These are phyloP conservation scores for Chaetothyriales sp. DNA, from an alignment of 2,329 filamentous ascomycete species.

Conservation along the genomic window DNA sequence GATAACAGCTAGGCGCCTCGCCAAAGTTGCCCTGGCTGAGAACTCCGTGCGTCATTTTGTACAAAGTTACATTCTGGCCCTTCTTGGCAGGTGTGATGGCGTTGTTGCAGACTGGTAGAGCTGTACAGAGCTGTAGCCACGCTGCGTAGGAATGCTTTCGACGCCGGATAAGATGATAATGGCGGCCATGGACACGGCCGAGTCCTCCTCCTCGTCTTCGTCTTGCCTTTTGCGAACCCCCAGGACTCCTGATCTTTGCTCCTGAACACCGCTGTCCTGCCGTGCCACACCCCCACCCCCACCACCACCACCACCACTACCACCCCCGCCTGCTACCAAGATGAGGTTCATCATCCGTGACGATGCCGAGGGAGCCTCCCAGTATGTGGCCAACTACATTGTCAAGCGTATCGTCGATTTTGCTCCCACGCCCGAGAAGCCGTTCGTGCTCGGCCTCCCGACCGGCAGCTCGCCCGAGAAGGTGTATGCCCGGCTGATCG, in stretches of 20 bases:
- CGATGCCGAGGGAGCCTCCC: constrained; percentile 50
- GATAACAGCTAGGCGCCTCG: too few relatives aligned
- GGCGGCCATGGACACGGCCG: neutral
- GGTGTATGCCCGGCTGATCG: constrained; percentile 62
- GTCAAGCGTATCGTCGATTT: constrained; percentile 67
- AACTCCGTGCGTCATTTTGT: neutral
- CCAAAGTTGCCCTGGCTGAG: neutral
- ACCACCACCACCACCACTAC: too few relatives aligned
- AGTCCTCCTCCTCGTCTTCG: neutral
- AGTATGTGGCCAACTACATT: constrained; percentile 69
- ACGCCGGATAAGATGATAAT: neutral
- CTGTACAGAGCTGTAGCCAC: too few relatives aligned
- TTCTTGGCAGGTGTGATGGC: neutral
- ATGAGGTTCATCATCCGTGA: constrained; percentile 79
- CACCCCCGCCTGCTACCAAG: constrained; percentile 1
- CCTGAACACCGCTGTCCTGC: too few relatives aligned
- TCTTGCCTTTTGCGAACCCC: neutral
- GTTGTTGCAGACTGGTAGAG: neutral
- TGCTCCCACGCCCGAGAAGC: constrained; percentile 53
- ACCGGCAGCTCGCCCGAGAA: constrained; percentile 68
- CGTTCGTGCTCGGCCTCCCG: constrained; percentile 69
- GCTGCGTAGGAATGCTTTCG: neutral
- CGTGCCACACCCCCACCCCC: too few relatives aligned
- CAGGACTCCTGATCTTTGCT: neutral
- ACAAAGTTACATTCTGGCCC: neutral